These are phyloP conservation scores for Phytophthora multivora DNA, from an alignment of 352 stramenopile species.

Conservation along the genomic window DNA sequence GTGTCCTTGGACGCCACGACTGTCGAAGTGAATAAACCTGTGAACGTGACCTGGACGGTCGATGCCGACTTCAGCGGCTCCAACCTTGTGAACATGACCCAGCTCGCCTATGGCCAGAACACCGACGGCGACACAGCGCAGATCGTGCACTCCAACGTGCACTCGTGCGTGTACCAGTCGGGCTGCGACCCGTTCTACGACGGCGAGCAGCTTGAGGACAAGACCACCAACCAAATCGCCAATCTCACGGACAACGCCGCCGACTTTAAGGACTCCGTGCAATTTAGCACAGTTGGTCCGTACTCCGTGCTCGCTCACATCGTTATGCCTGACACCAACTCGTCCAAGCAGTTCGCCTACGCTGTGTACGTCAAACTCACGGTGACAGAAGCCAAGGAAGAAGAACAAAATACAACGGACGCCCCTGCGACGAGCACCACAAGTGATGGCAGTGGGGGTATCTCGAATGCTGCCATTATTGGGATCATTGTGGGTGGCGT, in stretches of 20 bases:
- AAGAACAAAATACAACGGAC: slow-evolving; percentile 15
- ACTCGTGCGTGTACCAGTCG: slow-evolving; percentile 56
- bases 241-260: slow-evolving; percentile 61
- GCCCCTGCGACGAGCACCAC: slow-evolving; percentile 22
- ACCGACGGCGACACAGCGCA: slow-evolving; percentile 41
- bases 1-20: slow-evolving; percentile 33
- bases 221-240: slow-evolving; percentile 57
- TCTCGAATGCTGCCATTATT: slow-evolving; percentile 56
- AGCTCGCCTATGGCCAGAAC: slow-evolving; percentile 45
- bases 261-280: slow-evolving; percentile 39
- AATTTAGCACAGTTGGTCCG: slow-evolving; percentile 38
- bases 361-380: slow-evolving; percentile 51
- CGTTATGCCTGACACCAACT: slow-evolving; percentile 58
- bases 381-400: slow-evolving; percentile 33
- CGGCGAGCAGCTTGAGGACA: slow-evolving; percentile 52
- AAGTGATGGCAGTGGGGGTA: slow-evolving; percentile 19
- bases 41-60: slow-evolving; percentile 59
- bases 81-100: slow-evolving; percentile 58
- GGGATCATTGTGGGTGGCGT: slow-evolving; percentile 65
- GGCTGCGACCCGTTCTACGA: slow-evolving; percentile 64
- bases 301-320: slow-evolving; percentile 67
- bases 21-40: slow-evolving; percentile 37
- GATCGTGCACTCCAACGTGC: slow-evolving; percentile 72
- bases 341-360: slow-evolving; percentile 52
- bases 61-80: slow-evolving; percentile 43